Evolutionary conservation across 1,139 yeast species (phyloP).

Genomic region (Pichia sp.): DNA sequence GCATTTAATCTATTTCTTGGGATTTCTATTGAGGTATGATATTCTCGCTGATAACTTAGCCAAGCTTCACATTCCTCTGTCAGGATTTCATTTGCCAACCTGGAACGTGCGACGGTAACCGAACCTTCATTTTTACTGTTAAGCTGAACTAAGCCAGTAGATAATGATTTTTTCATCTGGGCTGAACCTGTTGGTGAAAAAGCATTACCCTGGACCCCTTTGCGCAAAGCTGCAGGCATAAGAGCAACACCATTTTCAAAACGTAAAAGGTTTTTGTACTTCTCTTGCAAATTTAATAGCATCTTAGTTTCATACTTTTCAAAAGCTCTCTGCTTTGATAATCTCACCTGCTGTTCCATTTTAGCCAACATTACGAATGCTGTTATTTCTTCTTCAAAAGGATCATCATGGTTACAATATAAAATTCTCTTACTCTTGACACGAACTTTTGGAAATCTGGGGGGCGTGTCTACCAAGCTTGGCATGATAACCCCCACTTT

Average conservation of each 20-base stretch:
- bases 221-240: conserved; percentile 9
- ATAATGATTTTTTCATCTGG: conserved; percentile 12
- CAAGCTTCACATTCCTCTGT: conserved; percentile 25
- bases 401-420: conserved; percentile 73
- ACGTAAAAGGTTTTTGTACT: conserved; percentile 15
- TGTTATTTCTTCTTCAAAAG: conserved; percentile 75
- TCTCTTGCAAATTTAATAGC: conserved; percentile 22
- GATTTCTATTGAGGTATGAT: conserved; percentile 31
- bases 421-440: conserved; percentile 47
- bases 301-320: conserved; percentile 35
- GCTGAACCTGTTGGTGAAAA: not conserved
- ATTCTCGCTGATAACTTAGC: conserved; percentile 21
- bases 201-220: not conserved
- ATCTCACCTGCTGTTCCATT: conserved; percentile 63
- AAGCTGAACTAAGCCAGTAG: conserved; percentile 6
- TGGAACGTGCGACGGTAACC: conserved; percentile 1
- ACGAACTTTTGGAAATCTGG: conserved; percentile 48
- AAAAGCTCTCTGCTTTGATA: conserved; percentile 55
- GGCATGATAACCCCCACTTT: conserved; percentile 33
- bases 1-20: conserved; percentile 34
- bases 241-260: conserved; percentile 16
- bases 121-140: conserved; percentile 1
- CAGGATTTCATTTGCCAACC: conserved; percentile 19
- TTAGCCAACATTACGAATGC: conserved; percentile 69
- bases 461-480: conserved; percentile 27